Evolutionary conservation across 176 grass and related monocot genomes (phyloP), one percentile per base, ranked within the genome.

Genomic region (Aegilops sharonensis): DNA sequence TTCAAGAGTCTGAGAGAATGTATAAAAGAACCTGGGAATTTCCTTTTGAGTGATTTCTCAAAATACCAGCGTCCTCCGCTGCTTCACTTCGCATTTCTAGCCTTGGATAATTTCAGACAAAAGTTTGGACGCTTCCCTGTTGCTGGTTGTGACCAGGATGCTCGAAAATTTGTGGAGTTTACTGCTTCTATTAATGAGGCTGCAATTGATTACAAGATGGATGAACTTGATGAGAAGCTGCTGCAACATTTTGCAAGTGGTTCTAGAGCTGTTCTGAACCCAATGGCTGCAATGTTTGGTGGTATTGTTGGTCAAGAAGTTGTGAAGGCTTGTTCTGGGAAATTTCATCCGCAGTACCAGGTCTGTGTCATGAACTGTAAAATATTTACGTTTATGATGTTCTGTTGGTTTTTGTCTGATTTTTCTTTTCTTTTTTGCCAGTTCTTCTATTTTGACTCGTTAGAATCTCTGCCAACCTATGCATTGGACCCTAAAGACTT

Each of bases 231-330:
- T 68, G 77, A 88, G 52, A 93, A 89, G 59, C 29, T 95, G 73
- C 68, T 95, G 74, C 18, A 9, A 30, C 80, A 72, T 63, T 91
- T 95, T 85, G 91, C 94, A 70, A 85, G 85, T 89, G 91, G 94
- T 91, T 95, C 94, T 63, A 84, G 85, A 85, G 89, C 91, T 79
- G 84, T 93, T 48, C 88, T 95, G 81, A 95, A 93, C 74, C 91
- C 94, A 85, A 95, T 95, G 94, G 94, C 94, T 77, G 89, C 89
- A 31, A 91, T 95, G 61, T 95, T 95, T 90, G 94, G 94, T 80
- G 91, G 91, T 73, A 91, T 95, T 63, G 88, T 95, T 52, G 86
- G 93, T 78, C 93, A 95, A 84, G 93, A 95, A 87, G 86, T 91
- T 84, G 64, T 92, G 52, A 95, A 92, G 82, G 90, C 93, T 68